Conservation (phyloP, 345 rosid genomes). For the Cardiospermum halicacabum region DNA sequence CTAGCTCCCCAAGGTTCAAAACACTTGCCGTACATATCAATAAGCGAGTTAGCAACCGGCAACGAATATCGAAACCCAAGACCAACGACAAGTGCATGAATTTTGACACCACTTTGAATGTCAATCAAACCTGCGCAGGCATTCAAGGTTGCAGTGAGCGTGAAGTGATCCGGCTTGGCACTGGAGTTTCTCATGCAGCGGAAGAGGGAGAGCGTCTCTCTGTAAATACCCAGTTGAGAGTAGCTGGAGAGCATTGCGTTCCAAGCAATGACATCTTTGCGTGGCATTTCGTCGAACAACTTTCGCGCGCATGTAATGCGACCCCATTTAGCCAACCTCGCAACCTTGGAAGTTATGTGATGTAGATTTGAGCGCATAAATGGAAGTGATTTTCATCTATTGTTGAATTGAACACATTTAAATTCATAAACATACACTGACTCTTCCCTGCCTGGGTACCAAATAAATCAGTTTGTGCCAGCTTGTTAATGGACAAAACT, state of each 20-base stretch:
- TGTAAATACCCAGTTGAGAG: constrained; percentile 53
- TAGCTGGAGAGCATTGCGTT: constrained; percentile 69
- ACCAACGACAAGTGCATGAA: constrained; percentile 43
- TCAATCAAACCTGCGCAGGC: constrained; percentile 45
- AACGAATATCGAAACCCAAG: constrained; percentile 37
- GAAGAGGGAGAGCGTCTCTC: constrained; percentile 46
- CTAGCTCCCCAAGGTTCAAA: constrained; percentile 36
- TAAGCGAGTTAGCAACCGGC: constrained; percentile 59
- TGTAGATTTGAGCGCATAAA: constrained; percentile 29
- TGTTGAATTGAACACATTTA: not conserved
- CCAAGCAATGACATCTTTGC: constrained; percentile 58
- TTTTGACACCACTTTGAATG: constrained; percentile 36
- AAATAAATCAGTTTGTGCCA: too few relatives aligned
- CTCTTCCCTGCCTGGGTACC: too few relatives aligned
- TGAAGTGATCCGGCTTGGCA: constrained; percentile 47
- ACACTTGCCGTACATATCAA: constrained; percentile 85
- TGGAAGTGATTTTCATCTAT: not conserved
- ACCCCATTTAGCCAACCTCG: constrained; percentile 36
- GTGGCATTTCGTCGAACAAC: constrained; percentile 65
- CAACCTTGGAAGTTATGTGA: constrained; percentile 47
- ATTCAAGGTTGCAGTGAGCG: constrained; percentile 56
- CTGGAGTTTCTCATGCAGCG: constrained; percentile 35
- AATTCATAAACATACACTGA: too few relatives aligned
- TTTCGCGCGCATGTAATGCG: constrained; percentile 45
- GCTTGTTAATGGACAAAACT: too few relatives aligned